phyloP scores from a whole-genome alignment of 371 early-diverging fungal species.

The Rhizopus stolonifer region DNA sequence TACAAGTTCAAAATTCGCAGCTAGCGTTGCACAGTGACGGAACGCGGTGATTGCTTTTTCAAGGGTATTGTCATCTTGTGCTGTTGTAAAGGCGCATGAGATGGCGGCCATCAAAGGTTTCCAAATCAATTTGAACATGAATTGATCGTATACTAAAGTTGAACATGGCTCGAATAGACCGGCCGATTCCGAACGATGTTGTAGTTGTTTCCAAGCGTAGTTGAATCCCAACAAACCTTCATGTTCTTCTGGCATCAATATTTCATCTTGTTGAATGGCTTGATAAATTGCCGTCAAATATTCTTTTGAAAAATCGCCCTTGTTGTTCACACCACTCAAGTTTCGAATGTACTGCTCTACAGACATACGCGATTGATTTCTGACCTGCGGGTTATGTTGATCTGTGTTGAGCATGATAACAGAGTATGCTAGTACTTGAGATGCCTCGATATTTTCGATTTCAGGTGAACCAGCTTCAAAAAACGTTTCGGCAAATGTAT shows the following conservation, averaged over 20 bases:
- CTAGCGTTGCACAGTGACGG: conserved; percentile 75
- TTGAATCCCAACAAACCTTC: conserved; percentile 93
- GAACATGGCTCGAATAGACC: conserved; percentile 52
- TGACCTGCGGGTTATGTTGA: conserved; percentile 87
- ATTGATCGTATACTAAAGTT: conserved; percentile 60
- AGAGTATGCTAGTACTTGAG: conserved; percentile 83
- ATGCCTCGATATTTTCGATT: conserved; percentile 73
- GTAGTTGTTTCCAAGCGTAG: conserved; percentile 91
- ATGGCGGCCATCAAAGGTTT: conserved; percentile 66
- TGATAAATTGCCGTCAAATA: conserved; percentile 74
- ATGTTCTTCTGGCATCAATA: conserved; percentile 89
- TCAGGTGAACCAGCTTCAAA: conserved; percentile 63
- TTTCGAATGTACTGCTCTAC: conserved; percentile 84
- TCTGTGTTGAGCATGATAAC: conserved; percentile 95
- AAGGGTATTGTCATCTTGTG: conserved; percentile 75
- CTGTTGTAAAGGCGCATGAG: conserved; percentile 78
- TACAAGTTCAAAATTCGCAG: conserved; percentile 69
- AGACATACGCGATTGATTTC: conserved; percentile 73
- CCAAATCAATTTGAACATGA: conserved; percentile 64
- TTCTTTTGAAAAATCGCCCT: conserved; percentile 67
- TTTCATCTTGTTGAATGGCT: conserved; percentile 77
- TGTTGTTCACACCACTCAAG: conserved; percentile 76
- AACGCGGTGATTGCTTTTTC: conserved; percentile 81
- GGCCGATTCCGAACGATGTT: conserved; percentile 51
- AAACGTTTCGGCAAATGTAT: conserved; percentile 80